These are phyloP conservation scores for Moesziomyces antarcticus DNA, from an alignment of 1,284 basidiomycete genomes.

Conservation along the genomic window DNA sequence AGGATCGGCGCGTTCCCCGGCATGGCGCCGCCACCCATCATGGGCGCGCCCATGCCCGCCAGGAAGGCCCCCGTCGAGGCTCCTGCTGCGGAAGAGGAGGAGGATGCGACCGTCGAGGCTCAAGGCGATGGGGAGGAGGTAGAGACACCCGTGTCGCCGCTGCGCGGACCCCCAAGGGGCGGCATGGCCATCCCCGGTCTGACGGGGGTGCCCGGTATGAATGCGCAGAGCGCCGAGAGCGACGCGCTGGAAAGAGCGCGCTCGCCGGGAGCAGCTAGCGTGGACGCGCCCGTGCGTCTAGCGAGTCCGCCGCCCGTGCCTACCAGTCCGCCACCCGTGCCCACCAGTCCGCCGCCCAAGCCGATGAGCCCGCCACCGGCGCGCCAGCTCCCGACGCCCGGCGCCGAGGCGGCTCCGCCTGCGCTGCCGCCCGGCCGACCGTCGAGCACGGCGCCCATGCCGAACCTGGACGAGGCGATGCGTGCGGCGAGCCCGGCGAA, in stretches of 20 bases:
- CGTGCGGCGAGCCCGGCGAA: constrained; percentile 35
- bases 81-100: constrained; percentile 45
- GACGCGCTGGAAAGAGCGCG: constrained; percentile 34
- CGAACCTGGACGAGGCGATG: constrained; percentile 34
- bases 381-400: constrained; percentile 21
- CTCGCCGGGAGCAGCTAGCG: constrained; percentile 30
- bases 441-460: constrained; percentile 37
- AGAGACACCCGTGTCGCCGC: constrained; percentile 14
- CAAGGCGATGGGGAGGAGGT: constrained; percentile 62
- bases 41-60: constrained; percentile 70
- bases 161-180: constrained; percentile 40
- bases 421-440: constrained; percentile 33
- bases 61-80: constrained; percentile 67
- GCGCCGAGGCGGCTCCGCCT: constrained; percentile 18
- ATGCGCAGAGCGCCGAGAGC: constrained; percentile 28
- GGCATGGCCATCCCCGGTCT: constrained; percentile 63
- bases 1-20: constrained; percentile 68
- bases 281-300: constrained; percentile 23
- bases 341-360: constrained; percentile 31
- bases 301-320: constrained; percentile 30
- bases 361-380: constrained; percentile 26
- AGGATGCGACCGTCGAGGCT: constrained; percentile 64
- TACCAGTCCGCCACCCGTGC: constrained; percentile 33
- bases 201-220: constrained; percentile 39
- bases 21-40: constrained; percentile 73